Evolutionary conservation across 352 stramenopile species (phyloP), one percentile per base, ranked within the genome.

Genomic region (Globisporangium nunn): DNA sequence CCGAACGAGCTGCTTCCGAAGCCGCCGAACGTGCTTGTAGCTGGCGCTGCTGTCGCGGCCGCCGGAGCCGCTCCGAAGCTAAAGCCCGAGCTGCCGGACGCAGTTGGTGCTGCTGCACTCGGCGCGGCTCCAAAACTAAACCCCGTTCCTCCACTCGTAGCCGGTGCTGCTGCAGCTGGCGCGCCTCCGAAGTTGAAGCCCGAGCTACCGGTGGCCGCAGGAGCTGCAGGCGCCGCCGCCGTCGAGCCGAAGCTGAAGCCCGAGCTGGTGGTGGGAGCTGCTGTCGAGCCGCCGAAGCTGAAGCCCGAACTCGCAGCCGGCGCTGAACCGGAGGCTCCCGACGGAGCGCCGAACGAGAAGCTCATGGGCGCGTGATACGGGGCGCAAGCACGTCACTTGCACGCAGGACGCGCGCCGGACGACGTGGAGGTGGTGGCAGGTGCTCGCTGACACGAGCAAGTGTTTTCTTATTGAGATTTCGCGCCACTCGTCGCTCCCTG

Each of bases 321-420:
- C 8, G 31, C 31, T 2, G 41, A 15, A 4, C 41, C n/a, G 3
- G 41, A 47, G 2, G 57, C 35, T 10, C 66, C 55, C 31, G 66
- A 64, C 54, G n/a, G 39, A 59, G 10, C 39, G 47, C 79, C 76
- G 69, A 89, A 89, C 4, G 68, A 78, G 37, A 87, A 87, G 14
- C 74, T 71, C 31, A 66, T 66, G 6, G 57, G 18, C 45, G 33
- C n/a, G 15, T n/a, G n/a, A 11, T 23, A 23, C 23, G 23, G 23
- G 23, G 23, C 23, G 23, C 23, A 23, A 15, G 29, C 3, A 23
- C 15, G 14, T 11, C 11, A 35, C 8, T 29, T 33, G 29, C 23
- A 30, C 37, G 17, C 43, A 48, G n/a, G 44, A 17, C 6, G 30
- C 18, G 28, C 12, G 41, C 29, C 10, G 10, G 52, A 30, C 15